phyloP scores from a whole-genome alignment of 1,284 basidiomycete species.

The Entoloma clypeatum region DNA sequence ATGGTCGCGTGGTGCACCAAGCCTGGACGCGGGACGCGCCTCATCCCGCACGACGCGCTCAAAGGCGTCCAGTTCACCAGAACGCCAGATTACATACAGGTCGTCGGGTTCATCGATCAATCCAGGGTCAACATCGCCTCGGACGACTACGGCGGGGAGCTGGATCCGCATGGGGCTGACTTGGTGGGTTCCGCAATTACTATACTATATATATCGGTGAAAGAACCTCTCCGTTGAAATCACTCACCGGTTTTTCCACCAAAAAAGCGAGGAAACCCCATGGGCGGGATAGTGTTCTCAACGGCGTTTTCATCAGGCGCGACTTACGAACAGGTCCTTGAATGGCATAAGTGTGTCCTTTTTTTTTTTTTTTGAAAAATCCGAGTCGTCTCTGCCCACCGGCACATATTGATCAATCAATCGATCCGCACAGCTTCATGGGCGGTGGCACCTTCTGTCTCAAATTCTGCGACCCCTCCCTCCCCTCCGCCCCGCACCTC shows the following conservation, averaged over 20 bases:
- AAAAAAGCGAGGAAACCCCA: conserved; percentile 55
- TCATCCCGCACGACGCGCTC: conserved; percentile 50
- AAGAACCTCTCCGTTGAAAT: too few species aligned
- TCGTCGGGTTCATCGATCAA: conserved; percentile 61
- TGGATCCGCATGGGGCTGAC: conserved; percentile 61
- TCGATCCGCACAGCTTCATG: conserved; percentile 52
- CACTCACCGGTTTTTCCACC: too few species aligned
- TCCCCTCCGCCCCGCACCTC: conserved; percentile 41
- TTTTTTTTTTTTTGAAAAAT: too few species aligned
- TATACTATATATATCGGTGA: too few species aligned
- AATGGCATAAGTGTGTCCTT: conserved; percentile 12
- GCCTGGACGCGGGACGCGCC: conserved; percentile 42
- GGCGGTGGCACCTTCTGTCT: conserved; percentile 53
- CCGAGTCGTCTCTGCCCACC: conserved; percentile 7
- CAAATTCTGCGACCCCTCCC: conserved; percentile 58
- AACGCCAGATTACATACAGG: conserved; percentile 50
- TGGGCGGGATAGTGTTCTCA: conserved; percentile 62
- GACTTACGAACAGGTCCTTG: conserved; percentile 22
- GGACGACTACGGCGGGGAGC: conserved; percentile 59
- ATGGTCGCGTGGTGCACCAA: conserved; percentile 56
- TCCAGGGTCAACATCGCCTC: conserved; percentile 45
- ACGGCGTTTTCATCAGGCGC: conserved; percentile 44
- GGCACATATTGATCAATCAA: too few species aligned
- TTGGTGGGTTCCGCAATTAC: conserved; percentile 31
- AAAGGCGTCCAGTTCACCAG: conserved; percentile 51